A percentile compares a stretch with the other conserved stretches of the same genome.
phyloP scores from a whole-genome alignment of 1,284 basidiomycete genomes.

The Cystobasidiaceae sp. region DNA sequence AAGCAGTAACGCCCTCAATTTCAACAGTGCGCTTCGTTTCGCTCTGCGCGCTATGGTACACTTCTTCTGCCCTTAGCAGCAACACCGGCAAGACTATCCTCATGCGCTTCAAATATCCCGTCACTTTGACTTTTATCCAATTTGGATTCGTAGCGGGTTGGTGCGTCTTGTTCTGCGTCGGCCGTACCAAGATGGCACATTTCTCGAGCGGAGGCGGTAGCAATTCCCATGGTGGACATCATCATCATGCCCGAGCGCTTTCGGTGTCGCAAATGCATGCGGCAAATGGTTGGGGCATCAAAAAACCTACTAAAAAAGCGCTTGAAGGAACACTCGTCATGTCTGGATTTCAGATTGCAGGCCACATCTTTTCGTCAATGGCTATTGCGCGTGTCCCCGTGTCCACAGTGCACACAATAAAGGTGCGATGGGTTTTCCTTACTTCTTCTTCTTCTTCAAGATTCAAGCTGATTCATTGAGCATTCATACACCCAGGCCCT shows the following conservation, averaged over 20 bases:
- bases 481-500: constrained; percentile 62
- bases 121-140: constrained; percentile 94
- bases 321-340: constrained; percentile 77
- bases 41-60: constrained; percentile 73
- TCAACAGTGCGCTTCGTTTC: constrained; percentile 46
- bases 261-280: constrained; percentile 31
- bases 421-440: constrained; percentile 56
- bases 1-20: constrained; percentile 26
- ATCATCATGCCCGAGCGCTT: constrained; percentile 26
- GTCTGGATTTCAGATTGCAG: constrained; percentile 86
- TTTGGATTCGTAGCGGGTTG: constrained; percentile 88
- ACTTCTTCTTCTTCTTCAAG: not conserved
- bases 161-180: constrained; percentile 61
- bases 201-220: not conserved
- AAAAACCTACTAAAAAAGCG: constrained; percentile 63
- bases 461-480: too few relatives aligned
- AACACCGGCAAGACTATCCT: constrained; percentile 87
- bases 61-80: constrained; percentile 73
- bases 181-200: constrained; percentile 26
- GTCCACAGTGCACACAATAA: constrained; percentile 97
- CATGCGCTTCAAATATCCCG: constrained; percentile 74
- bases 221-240: not conserved
- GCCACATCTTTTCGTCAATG: constrained; percentile 93
- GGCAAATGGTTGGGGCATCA: constrained; percentile 42
- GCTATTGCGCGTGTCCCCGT: constrained; percentile 94